phyloP scores from a whole-genome alignment of 495 filamentous ascomycete species.

The Penicillium odoratum region DNA sequence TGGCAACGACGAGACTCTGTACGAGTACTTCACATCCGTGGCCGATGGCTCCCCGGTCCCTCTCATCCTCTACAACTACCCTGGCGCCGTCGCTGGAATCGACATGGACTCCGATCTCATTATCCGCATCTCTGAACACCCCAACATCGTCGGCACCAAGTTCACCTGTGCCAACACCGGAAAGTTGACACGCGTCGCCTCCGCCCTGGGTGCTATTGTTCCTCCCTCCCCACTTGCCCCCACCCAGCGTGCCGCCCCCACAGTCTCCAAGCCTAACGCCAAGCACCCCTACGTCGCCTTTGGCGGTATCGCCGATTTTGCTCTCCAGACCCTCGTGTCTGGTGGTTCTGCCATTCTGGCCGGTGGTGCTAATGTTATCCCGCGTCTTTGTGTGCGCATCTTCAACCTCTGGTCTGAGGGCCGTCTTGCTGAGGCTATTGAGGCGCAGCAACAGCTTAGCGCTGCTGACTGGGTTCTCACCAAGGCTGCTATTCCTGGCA shows the following conservation, averaged over 20 bases:
- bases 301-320: slow-evolving; percentile 86
- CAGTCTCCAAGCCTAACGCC: slow-evolving; percentile 37
- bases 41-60: slow-evolving; percentile 75
- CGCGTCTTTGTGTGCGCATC: slow-evolving; percentile 78
- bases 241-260: slow-evolving; percentile 22
- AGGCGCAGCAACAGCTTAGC: slow-evolving; percentile 68
- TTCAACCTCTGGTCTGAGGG: slow-evolving; percentile 76
- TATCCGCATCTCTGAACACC: slow-evolving; percentile 75
- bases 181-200: slow-evolving; percentile 82
- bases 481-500: slow-evolving; percentile 82
- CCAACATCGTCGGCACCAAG: slow-evolving; percentile 84
- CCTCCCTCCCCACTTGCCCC: slow-evolving; percentile 46
- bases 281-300: slow-evolving; percentile 78
- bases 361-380: slow-evolving; percentile 83
- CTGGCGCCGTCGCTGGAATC: slow-evolving; percentile 85
- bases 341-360: slow-evolving; percentile 85
- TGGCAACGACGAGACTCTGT: slow-evolving; percentile 70
- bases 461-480: slow-evolving; percentile 84
- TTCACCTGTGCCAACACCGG: slow-evolving; percentile 92
- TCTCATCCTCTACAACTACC: slow-evolving; percentile 89
- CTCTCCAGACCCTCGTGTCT: slow-evolving; percentile 74
- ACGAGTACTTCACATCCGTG: slow-evolving; percentile 73
- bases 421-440: slow-evolving; percentile 69
- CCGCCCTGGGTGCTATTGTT: slow-evolving; percentile 70
- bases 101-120: slow-evolving; percentile 90